Evolutionary conservation across 2,329 filamentous ascomycete genomes (phyloP).

Genomic region (Exophiala oligosperma): DNA sequence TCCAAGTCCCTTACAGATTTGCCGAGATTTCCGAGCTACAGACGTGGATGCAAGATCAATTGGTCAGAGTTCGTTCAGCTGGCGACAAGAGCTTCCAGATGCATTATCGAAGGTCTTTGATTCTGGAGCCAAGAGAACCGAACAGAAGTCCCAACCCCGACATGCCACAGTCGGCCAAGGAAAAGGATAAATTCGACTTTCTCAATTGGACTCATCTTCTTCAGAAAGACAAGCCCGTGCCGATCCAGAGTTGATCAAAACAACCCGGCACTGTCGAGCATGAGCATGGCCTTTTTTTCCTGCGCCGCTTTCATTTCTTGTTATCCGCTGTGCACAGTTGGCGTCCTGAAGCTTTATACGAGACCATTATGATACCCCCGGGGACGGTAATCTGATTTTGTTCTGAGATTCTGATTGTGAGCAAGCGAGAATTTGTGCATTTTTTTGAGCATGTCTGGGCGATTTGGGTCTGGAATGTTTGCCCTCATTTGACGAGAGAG

Average conservation of each 20-base stretch:
- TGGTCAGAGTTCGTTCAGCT: slow-evolving; percentile 69
- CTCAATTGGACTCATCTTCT: slow-evolving; percentile 49
- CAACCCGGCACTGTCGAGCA: too few species aligned
- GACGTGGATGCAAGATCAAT: slow-evolving; percentile 84
- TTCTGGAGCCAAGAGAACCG: slow-evolving; percentile 67
- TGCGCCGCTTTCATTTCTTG: too few species aligned
- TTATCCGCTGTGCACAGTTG: too few species aligned
- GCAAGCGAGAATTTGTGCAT: too few species aligned
- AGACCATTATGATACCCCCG: slow-evolving; percentile 20
- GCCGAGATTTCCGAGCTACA: slow-evolving; percentile 83
- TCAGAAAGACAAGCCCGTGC: slow-evolving; percentile 21
- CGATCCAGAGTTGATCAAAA: slow-evolving; percentile 7
- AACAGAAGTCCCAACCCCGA: slow-evolving; percentile 28
- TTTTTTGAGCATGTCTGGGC: too few species aligned
- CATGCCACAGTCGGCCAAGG: slow-evolving; percentile 35
- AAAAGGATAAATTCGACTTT: slow-evolving; percentile 55
- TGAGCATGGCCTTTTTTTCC: too few species aligned
- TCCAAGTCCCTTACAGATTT: slow-evolving; percentile 89
- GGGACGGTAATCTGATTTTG: neutral
- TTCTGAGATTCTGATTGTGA: too few species aligned
- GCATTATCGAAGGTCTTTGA: slow-evolving; percentile 79
- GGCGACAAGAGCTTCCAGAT: slow-evolving; percentile 64
- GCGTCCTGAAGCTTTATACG: slow-evolving; percentile 1
- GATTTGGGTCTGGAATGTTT: too few species aligned
- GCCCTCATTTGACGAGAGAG: too few species aligned